Percentiles rank a stretch among this genome's conserved stretches.
These are phyloP conservation scores for Pyrrhoderma lamaoense DNA, from an alignment of 1,284 basidiomycete species.

Conservation along the genomic window DNA sequence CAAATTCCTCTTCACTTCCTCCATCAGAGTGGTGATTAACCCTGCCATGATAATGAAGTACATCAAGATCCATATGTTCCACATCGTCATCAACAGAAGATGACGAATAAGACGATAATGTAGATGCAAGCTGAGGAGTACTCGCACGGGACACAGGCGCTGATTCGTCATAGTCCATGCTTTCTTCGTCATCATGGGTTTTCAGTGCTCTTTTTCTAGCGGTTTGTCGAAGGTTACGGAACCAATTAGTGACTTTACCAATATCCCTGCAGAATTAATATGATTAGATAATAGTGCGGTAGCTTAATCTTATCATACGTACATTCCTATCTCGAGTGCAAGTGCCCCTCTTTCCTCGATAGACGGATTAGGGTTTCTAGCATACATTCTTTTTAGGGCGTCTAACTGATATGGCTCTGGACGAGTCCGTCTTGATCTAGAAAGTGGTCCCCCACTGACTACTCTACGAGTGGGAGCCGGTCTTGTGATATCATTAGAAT, in stretches of 20 bases:
- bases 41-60: neutral
- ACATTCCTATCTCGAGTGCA: conserved; percentile 68
- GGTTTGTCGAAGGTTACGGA: conserved; percentile 70
- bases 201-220: conserved; percentile 46
- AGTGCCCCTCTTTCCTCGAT: conserved; percentile 69
- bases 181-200: conserved; percentile 26
- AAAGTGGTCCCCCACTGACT: conserved; percentile 10
- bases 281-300: neutral
- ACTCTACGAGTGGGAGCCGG: conserved; percentile 23
- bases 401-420: conserved; percentile 71
- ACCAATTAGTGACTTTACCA: conserved; percentile 81
- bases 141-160: conserved; percentile 16
- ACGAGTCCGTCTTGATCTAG: conserved; percentile 56
- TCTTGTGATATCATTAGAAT: conserved; percentile 21
- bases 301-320: conserved; percentile 24
- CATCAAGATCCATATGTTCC: conserved; percentile 29
- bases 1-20: conserved; percentile 54
- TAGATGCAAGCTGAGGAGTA: conserved; percentile 9
- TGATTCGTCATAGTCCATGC: conserved; percentile 21
- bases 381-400: conserved; percentile 60
- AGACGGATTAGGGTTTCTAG: conserved; percentile 62
- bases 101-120: conserved; percentile 13
- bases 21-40: conserved; percentile 37
- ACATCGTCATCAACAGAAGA: conserved; percentile 15
- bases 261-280: conserved; percentile 48